These are phyloP conservation scores for Piloderma croceum DNA, from an alignment of 768 basidiomycete genomes.

Conservation along the genomic window DNA sequence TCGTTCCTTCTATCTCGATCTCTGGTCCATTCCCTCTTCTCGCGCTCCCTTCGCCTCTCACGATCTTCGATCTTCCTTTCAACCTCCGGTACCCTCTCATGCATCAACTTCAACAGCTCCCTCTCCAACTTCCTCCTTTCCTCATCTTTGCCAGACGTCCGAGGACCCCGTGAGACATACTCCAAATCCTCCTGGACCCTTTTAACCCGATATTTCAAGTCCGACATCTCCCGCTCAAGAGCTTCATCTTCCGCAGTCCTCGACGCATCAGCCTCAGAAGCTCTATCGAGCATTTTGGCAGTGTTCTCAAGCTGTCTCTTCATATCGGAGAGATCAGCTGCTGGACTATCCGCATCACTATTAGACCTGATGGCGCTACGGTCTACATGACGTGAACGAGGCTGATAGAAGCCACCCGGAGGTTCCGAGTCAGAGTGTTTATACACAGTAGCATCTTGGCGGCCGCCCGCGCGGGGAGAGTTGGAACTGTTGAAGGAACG, in stretches of 20 bases:
- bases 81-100: slow-evolving; percentile 87
- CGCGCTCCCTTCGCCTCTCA: slow-evolving; percentile 69
- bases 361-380: slow-evolving; percentile 73
- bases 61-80: slow-evolving; percentile 78
- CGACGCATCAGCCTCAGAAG: slow-evolving; percentile 53
- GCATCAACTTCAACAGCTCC: slow-evolving; percentile 78
- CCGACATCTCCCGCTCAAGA: slow-evolving; percentile 85
- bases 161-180: slow-evolving; percentile 72
- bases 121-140: slow-evolving; percentile 84
- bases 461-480: slow-evolving; percentile 48
- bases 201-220: slow-evolving; percentile 78
- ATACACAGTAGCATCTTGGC: slow-evolving; percentile 89
- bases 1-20: slow-evolving; percentile 85
- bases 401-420: slow-evolving; percentile 67
- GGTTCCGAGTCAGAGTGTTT: slow-evolving; percentile 67
- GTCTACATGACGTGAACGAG: slow-evolving; percentile 78
- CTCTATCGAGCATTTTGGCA: slow-evolving; percentile 72
- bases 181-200: slow-evolving; percentile 90
- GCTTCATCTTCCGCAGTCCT: slow-evolving; percentile 80
- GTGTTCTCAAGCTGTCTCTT: slow-evolving; percentile 78
- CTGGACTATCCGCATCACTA: slow-evolving; percentile 56
- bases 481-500: slow-evolving; percentile 63
- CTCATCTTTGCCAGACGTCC: slow-evolving; percentile 69
- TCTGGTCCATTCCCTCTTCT: slow-evolving; percentile 71
- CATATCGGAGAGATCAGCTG: slow-evolving; percentile 77